Base-by-base conservation (phyloP, 768 basidiomycete species). In the Psilocybe cyanescens region DNA sequence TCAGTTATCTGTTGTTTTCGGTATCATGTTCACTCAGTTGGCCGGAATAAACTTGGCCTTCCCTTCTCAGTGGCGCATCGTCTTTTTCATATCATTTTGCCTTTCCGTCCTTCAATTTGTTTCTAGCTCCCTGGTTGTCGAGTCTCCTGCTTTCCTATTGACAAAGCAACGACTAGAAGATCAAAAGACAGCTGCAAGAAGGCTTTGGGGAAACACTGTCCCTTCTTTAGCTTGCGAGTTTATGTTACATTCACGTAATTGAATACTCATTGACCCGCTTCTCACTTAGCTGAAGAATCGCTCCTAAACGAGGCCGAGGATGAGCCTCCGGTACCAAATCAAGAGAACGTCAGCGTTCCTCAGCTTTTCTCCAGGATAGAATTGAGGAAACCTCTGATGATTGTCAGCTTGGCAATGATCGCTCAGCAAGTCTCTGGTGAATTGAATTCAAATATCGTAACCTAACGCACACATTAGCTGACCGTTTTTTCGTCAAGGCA, bases 1-100 rank as follows among this genome's bases (percentile, higher is more conserved):
- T 0, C 94, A 95, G 66, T 76, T 95, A 29, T 86, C 84, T 41
- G 90, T 97, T 68, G 93, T 97, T 35, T 74, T 93, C 56, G 93
- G 93, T 30, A 90, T 97, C 64, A 88, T 97, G 81, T 71, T 86
- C n/a, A 91, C 95, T 0, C 96, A 99, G 70, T 74, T 81, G 4
- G 78, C 93, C 62, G 94, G 94, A 3, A 78, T 95, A 39, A 72
- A 77, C 55, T 79, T 92, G 51, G 89, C 93, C 14, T 87, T 87
- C 8, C 90, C 90, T 1, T 79, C 78, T 55, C 70, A 81, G 51
- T 95, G 92, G 92, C 86, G 92, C 44, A 66, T 82, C 46, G 91
- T 94, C 19, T 80, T 92, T 19, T 72, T 87, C 61, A 73, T 88
- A 55, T 93, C 92, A 1, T 79, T 78, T 33, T 75, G 70, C 1